These are phyloP conservation scores for Fusarium proliferatum DNA, from an alignment of 2,329 filamentous ascomycete genomes.

Conservation along the genomic window DNA sequence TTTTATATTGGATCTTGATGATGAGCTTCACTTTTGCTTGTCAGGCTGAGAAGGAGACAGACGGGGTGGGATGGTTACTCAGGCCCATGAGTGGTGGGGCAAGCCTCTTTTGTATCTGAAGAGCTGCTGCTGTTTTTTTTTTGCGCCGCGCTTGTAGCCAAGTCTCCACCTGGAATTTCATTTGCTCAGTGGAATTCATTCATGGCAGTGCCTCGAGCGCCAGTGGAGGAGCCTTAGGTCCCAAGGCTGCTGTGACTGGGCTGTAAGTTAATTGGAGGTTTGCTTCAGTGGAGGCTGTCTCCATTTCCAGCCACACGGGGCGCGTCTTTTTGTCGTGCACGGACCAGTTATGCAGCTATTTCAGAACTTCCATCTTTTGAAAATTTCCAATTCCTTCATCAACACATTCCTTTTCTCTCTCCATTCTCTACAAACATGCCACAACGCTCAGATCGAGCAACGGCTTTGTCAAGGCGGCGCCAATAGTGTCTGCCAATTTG, in stretches of 20 bases:
- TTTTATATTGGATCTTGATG: conserved; percentile 18
- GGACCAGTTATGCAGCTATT: conserved; percentile 37
- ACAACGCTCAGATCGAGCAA: not conserved
- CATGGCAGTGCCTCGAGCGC: not conserved
- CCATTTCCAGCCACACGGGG: conserved; percentile 25
- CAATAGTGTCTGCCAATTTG: conserved; percentile 3
- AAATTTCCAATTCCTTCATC: conserved; percentile 41
- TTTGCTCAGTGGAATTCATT: conserved; percentile 12
- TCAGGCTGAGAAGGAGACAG: conserved; percentile 34
- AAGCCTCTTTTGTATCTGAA: conserved; percentile 47
- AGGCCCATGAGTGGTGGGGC: conserved; percentile 46
- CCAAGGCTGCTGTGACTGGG: not conserved
- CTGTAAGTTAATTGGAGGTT: not conserved
- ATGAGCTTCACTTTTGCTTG: conserved; percentile 14
- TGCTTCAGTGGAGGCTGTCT: not conserved
- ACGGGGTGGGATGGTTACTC: conserved; percentile 43
- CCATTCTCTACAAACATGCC: conserved; percentile 6
- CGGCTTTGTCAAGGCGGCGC: not conserved
- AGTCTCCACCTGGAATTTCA: conserved; percentile 24
- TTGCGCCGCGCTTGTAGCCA: conserved; percentile 27
- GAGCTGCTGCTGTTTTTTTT: conserved; percentile 21
- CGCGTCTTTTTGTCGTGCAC: conserved; percentile 32
- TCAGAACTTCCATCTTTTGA: conserved; percentile 40
- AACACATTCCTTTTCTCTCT: conserved; percentile 21
- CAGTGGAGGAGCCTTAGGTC: conserved; percentile 20